Conservation (phyloP, 305 asterid genomes). For the Ilex paraguariensis region DNA sequence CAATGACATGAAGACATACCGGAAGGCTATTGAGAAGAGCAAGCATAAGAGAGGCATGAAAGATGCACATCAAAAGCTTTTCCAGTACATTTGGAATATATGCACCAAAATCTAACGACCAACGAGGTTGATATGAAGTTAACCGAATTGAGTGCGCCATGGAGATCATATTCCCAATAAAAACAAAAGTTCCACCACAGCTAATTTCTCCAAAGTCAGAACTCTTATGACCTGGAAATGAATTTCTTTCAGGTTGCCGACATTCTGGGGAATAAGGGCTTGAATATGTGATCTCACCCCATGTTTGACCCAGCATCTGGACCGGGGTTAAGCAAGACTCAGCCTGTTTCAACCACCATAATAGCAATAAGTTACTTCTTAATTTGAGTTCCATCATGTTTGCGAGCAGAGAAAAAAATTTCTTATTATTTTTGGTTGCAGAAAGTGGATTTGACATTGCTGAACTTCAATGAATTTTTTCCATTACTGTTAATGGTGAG, state of each 20-base stretch:
- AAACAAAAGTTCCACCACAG: constrained; percentile 68
- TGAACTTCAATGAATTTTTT: not conserved
- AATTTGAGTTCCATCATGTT: not conserved
- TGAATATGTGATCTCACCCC: constrained; percentile 74
- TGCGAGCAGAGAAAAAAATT: too few species aligned
- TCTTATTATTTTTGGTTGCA: too few species aligned
- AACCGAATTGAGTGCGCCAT: constrained; percentile 53
- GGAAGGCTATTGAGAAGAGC: constrained; percentile 87
- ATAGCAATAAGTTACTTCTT: constrained; percentile 12
- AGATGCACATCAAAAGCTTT: constrained; percentile 52
- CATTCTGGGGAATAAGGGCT: constrained; percentile 39
- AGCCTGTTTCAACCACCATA: constrained; percentile 39
- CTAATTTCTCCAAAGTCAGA: constrained; percentile 20
- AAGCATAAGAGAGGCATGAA: constrained; percentile 72
- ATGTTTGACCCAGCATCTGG: constrained; percentile 54
- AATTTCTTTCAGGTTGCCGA: constrained; percentile 18
- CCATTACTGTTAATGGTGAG: not conserved
- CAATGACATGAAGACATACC: constrained; percentile 39
- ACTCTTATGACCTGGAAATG: constrained; percentile 22
- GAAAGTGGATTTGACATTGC: not conserved
- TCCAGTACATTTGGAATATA: constrained; percentile 61
- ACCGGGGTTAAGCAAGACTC: constrained; percentile 65
- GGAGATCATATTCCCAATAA: constrained; percentile 59
- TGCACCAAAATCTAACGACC: constrained; percentile 40
- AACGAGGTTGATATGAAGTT: constrained; percentile 81